Percentiles rank a stretch among this genome's conserved stretches.
Conservation (phyloP, 2,329 filamentous ascomycete species). For the Arachnopeziza araneosa region DNA sequence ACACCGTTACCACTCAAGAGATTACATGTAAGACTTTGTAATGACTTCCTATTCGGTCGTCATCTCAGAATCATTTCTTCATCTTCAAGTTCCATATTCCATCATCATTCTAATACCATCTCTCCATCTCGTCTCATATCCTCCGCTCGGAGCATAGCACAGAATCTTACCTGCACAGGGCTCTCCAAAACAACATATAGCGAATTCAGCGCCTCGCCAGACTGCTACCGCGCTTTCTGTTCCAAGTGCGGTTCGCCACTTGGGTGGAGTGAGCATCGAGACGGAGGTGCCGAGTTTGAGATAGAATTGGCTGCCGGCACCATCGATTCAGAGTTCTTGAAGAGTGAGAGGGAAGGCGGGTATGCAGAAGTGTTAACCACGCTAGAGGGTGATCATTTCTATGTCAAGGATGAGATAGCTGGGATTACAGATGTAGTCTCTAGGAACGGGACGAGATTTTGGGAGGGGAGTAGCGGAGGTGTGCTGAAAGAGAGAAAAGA, state of each 20-base stretch:
- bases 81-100: too few relatives aligned
- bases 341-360: slow-evolving; percentile 16
- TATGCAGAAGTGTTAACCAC: slow-evolving; percentile 38
- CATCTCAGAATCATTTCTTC: too few relatives aligned
- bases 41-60: too few relatives aligned
- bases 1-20: slow-evolving; percentile 33
- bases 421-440: slow-evolving; percentile 40
- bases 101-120: too few relatives aligned
- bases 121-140: too few relatives aligned
- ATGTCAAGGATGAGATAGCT: slow-evolving; percentile 40
- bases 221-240: slow-evolving; percentile 43
- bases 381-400: slow-evolving; percentile 35
- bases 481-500: not conserved
- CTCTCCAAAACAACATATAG: slow-evolving; percentile 22
- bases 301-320: slow-evolving; percentile 38
- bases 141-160: too few relatives aligned
- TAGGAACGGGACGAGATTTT: slow-evolving; percentile 10
- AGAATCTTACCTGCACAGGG: slow-evolving; percentile 3
- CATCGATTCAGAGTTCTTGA: slow-evolving; percentile 41
- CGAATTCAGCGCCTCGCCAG: slow-evolving; percentile 37
- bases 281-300: slow-evolving; percentile 9
- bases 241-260: slow-evolving; percentile 42
- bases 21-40: slow-evolving; percentile 29
- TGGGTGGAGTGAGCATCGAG: slow-evolving; percentile 36
- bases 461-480: slow-evolving; percentile 11